Percentiles rank a stretch among this genome's conserved stretches.
phyloP scores from a whole-genome alignment of 345 rosid genomes.

The Erucastrum elatum region DNA sequence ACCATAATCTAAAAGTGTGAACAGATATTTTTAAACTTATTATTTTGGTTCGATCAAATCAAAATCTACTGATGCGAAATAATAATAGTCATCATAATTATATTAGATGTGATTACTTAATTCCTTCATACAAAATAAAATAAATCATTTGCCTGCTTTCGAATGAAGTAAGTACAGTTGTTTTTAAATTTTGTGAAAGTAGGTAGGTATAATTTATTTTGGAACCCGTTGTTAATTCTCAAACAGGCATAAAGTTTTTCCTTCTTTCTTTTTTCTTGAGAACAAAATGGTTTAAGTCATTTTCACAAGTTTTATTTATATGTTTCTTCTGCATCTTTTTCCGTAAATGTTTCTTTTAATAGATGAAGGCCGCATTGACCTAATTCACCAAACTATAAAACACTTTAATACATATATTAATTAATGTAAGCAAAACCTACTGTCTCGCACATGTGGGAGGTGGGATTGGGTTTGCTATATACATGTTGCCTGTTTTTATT shows the following conservation, averaged over 20 bases:
- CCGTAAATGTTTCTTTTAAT: neutral
- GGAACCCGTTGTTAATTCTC: conserved; percentile 25
- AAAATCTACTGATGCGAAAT: neutral
- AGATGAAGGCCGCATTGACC: conserved; percentile 30
- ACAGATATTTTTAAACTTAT: neutral
- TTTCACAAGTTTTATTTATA: neutral
- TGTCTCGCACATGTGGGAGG: conserved; percentile 21
- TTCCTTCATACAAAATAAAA: neutral
- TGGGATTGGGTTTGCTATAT: neutral
- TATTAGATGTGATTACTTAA: conserved; percentile 7
- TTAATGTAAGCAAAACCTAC: neutral
- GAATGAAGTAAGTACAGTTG: conserved; percentile 24
- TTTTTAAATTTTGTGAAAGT: neutral
- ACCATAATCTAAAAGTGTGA: conserved; percentile 28
- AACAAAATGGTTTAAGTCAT: neutral
- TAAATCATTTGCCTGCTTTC: conserved; percentile 19
- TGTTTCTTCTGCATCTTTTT: neutral
- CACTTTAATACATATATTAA: neutral
- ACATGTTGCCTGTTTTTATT: neutral
- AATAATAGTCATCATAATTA: neutral
- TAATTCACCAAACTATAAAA: conserved; percentile 34
- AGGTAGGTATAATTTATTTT: conserved; percentile 17
- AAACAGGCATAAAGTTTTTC: neutral
- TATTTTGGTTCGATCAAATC: conserved; percentile 17
- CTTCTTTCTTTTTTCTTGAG: neutral